Percentiles rank a stretch among this genome's conserved stretches.
Evolutionary conservation across 345 rosid genomes (phyloP).

Genomic region (Eucalyptus sp.): DNA sequence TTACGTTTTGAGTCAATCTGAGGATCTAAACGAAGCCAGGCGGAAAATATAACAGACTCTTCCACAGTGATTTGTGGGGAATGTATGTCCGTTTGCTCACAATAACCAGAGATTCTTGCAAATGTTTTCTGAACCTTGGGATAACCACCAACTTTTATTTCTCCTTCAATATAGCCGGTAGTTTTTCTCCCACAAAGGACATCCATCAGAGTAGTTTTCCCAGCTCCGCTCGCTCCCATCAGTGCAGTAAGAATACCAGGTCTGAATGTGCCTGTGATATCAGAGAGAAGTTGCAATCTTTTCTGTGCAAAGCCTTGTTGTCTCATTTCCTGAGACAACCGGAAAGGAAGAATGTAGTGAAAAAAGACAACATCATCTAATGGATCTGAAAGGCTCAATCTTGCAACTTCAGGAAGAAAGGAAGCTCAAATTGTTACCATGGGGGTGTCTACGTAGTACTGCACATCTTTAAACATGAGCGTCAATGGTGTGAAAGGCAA

Average conservation of each 20-base stretch:
- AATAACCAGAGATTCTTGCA: conserved; percentile 77
- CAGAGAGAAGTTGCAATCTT: conserved; percentile 49
- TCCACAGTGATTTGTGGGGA: conserved; percentile 59
- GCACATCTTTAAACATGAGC: conserved; percentile 46
- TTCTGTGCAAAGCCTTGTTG: conserved; percentile 27
- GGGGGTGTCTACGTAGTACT: conserved; percentile 52
- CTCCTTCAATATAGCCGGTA: conserved; percentile 58
- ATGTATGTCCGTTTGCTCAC: conserved; percentile 76
- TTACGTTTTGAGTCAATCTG: conserved; percentile 40
- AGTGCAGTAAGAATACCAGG: conserved; percentile 76
- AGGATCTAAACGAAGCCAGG: conserved; percentile 65
- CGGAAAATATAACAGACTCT: conserved; percentile 66
- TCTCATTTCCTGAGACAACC: conserved; percentile 37
- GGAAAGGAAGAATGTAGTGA: background rate
- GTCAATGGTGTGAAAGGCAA: conserved; percentile 59
- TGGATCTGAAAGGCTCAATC: background rate
- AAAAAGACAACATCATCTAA: background rate
- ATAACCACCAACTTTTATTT: conserved; percentile 50
- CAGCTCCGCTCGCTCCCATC: conserved; percentile 90
- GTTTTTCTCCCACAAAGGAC: conserved; percentile 60
- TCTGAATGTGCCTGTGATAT: conserved; percentile 51
- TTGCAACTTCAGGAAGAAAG: background rate
- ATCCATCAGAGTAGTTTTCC: background rate
- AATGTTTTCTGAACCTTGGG: conserved; percentile 65
- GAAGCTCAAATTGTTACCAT: conserved; percentile 19